These are phyloP conservation scores for Tolypocladium endophyticum DNA, from an alignment of 2,329 filamentous ascomycete genomes.

Conservation along the genomic window DNA sequence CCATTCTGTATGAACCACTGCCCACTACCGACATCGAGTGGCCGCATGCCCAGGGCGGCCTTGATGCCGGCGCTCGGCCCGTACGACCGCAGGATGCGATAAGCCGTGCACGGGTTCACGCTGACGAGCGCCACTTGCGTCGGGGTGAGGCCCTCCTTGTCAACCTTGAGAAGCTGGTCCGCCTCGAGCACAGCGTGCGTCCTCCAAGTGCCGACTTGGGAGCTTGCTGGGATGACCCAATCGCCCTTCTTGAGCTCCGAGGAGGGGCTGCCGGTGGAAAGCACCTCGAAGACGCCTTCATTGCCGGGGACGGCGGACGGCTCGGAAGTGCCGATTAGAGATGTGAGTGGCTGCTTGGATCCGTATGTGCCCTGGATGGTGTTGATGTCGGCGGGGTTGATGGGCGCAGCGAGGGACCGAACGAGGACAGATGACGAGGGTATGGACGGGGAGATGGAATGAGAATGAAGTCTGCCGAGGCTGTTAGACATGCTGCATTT, in stretches of 20 bases:
- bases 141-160: slow-evolving; percentile 59
- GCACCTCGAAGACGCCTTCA: slow-evolving; percentile 89
- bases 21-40: slow-evolving; percentile 39
- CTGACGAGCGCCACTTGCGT: slow-evolving; percentile 78
- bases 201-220: slow-evolving; percentile 86
- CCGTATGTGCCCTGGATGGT: slow-evolving; percentile 96
- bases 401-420: slow-evolving; percentile 78
- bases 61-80: slow-evolving; percentile 35
- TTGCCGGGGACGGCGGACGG: slow-evolving; percentile 78
- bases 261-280: slow-evolving; percentile 51
- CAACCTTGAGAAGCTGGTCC: slow-evolving; percentile 54
- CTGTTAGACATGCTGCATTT: background rate
- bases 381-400: slow-evolving; percentile 98
- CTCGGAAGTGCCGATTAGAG: slow-evolving; percentile 61
- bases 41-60: slow-evolving; percentile 32
- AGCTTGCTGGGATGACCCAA: slow-evolving; percentile 82
- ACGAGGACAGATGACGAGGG: slow-evolving; percentile 59
- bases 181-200: slow-evolving; percentile 68
- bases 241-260: slow-evolving; percentile 58
- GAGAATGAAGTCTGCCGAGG: slow-evolving; percentile 48
- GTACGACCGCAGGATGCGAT: slow-evolving; percentile 84
- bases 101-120: slow-evolving; percentile 91
- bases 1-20: slow-evolving; percentile 98
- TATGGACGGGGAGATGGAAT: slow-evolving; percentile 68
- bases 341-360: slow-evolving; percentile 67